Base-by-base conservation (phyloP, 2,329 filamentous ascomycete species). In the Hypoxylon sp. region DNA sequence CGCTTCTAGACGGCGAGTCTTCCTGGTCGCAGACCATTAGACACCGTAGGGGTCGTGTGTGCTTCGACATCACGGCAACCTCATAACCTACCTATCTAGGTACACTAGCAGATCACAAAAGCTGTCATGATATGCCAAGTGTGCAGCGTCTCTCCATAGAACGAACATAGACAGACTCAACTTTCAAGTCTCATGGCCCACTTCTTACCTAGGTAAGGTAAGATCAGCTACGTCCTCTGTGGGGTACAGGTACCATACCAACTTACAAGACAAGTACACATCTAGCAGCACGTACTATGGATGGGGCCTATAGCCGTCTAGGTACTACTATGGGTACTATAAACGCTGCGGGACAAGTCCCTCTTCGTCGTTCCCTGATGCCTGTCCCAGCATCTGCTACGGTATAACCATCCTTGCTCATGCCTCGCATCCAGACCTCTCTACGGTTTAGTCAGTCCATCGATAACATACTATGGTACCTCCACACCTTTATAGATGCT, bases 361-460 rank as follows among this genome's bases (percentile, higher is more conserved):
- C 62, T 67, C 65, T 63, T 70, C 64, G 61, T 68, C 65, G 52
- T 70, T 67, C 71, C 72, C 68, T 75, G 69, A 72, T 73, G 70
- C 70, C 67, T 69, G 68, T 68, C 62, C 68, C 70, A 68, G 68
- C 66, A 68, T 70, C 69, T 71, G 44, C 24, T 48, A 26, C 20
- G 20, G 22, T 22, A 46, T 28, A 73, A 75, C 70, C 71, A 77
- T 74, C 74, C 75, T 72, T 73, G 74, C 72, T 68, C 72, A 73
- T 75, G 74, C 72, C 68, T 79, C 76, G 75, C 77, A 75, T 77
- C 72, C 71, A 70, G 72, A 71, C 69, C 76, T 74, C 70, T 71
- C 78, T 79, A 70, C 68, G 76, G 77, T 71, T 74, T 79, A 79
- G 78, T 72, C 65, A 68, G 65, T 69, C 72, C 73, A 73, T 77